These are phyloP conservation scores for Lithocarpus polystachyus DNA, from an alignment of 306 rosid genomes.

Conservation along the genomic window DNA sequence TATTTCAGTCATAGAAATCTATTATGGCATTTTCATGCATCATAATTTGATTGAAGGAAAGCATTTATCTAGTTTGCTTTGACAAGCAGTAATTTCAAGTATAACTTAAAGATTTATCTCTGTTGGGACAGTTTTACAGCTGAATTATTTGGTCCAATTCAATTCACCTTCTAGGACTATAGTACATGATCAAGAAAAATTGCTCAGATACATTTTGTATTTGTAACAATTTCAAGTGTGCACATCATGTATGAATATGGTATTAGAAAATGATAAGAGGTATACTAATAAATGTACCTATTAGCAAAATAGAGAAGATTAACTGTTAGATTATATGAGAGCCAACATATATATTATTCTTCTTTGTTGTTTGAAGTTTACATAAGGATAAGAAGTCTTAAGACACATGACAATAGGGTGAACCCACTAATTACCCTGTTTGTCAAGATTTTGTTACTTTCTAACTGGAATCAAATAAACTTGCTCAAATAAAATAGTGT, in stretches of 20 bases:
- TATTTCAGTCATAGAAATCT: slow-evolving; percentile 11
- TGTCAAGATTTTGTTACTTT: neutral
- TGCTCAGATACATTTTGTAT: neutral
- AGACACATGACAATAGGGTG: neutral
- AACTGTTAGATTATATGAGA: neutral
- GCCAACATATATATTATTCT: neutral
- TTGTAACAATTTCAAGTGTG: neutral
- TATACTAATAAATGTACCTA: neutral
- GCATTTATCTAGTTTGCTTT: slow-evolving; percentile 34
- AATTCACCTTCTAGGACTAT: slow-evolving; percentile 1
- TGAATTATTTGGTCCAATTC: neutral
- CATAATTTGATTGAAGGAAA: slow-evolving; percentile 29
- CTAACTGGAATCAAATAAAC: neutral
- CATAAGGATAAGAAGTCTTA: neutral
- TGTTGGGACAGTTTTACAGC: slow-evolving; percentile 1
- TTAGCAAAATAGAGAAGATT: neutral
- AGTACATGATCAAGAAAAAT: neutral
- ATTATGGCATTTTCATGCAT: slow-evolving; percentile 28
- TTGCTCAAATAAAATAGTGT: neutral
- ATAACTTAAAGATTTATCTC: slow-evolving; percentile 7
- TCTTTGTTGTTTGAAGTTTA: neutral
- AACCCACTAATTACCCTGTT: neutral
- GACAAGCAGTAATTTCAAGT: slow-evolving; percentile 38
- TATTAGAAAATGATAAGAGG: neutral
- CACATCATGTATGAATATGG: neutral